Conservation (phyloP, 106 monocot genomes). For the Hemerocallis citrina region DNA sequence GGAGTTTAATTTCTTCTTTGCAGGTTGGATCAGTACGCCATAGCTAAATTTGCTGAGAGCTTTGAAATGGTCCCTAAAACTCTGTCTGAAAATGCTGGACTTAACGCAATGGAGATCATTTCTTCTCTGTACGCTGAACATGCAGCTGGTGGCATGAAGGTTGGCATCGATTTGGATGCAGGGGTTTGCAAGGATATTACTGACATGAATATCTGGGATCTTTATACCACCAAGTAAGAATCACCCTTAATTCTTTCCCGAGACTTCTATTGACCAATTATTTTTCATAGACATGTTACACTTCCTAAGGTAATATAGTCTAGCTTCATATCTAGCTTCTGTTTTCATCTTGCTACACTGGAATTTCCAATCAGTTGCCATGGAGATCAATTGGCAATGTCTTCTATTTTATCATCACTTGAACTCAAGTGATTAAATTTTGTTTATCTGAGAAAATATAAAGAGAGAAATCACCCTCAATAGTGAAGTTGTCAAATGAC, state of each 20-base stretch:
- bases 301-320: too few relatives aligned
- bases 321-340: too few relatives aligned
- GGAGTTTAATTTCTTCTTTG: not conserved
- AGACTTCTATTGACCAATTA: not conserved
- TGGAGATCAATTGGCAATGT: too few relatives aligned
- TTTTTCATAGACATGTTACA: too few relatives aligned
- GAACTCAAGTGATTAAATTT: too few relatives aligned
- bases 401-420: too few relatives aligned
- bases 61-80: slow-evolving; percentile 95
- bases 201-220: slow-evolving; percentile 75
- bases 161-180: slow-evolving; percentile 81
- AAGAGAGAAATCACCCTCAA: too few relatives aligned
- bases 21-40: slow-evolving; percentile 98
- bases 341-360: too few relatives aligned
- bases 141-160: slow-evolving; percentile 72
- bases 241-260: not conserved
- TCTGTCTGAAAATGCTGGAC: slow-evolving; percentile 87
- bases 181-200: slow-evolving; percentile 80
- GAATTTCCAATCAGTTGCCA: too few relatives aligned
- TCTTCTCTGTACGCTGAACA: slow-evolving; percentile 95
- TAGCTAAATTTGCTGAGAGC: slow-evolving; percentile 97
- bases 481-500: too few relatives aligned
- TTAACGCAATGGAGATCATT: slow-evolving; percentile 91
- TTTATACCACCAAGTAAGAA: slow-evolving; percentile 84
- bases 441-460: too few relatives aligned